Evolutionary conservation across 1,139 yeast species (phyloP).

Genomic region (Suhomyces choctaworum): DNA sequence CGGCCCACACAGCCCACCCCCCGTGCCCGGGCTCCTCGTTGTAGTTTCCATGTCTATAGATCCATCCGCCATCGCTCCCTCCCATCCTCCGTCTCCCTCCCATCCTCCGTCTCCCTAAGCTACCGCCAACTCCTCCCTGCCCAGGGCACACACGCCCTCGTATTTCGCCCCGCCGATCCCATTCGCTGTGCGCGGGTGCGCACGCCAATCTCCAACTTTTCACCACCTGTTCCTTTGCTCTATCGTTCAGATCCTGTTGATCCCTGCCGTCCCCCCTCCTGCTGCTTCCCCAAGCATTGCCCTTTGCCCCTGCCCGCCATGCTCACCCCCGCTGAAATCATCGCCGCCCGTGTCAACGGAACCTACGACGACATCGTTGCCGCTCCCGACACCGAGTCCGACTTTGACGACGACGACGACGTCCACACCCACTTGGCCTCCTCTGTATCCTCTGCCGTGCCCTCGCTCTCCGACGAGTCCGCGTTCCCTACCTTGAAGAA

Average conservation of each 20-base stretch:
- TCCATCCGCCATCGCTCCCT: too few relatives aligned
- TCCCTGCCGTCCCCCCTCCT: slow-evolving; percentile 10
- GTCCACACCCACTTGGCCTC: slow-evolving; percentile 16
- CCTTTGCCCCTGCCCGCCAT: slow-evolving; percentile 22
- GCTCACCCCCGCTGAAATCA: slow-evolving; percentile 64
- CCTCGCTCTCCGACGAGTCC: slow-evolving; percentile 49
- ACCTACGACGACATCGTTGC: slow-evolving; percentile 18
- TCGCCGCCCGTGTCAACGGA: slow-evolving; percentile 53
- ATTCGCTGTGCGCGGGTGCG: too few relatives aligned
- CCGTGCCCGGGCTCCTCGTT: too few relatives aligned
- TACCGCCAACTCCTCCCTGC: background rate
- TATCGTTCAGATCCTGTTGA: slow-evolving; percentile 3
- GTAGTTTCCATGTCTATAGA: too few relatives aligned
- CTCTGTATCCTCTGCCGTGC: slow-evolving; percentile 24
- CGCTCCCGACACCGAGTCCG: slow-evolving; percentile 10
- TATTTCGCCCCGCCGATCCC: too few relatives aligned
- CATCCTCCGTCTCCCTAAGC: background rate
- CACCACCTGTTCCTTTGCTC: slow-evolving; percentile 1
- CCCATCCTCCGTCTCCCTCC: too few relatives aligned
- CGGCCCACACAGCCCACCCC: too few relatives aligned
- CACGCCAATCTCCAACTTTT: slow-evolving; percentile 1
- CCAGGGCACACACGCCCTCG: background rate
- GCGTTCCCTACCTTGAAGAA: slow-evolving; percentile 67
- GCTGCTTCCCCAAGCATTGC: slow-evolving; percentile 19
- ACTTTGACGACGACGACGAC: slow-evolving; percentile 10